These are phyloP conservation scores for Meyerozyma sp. DNA, from an alignment of 1,139 yeast species.

Conservation along the genomic window DNA sequence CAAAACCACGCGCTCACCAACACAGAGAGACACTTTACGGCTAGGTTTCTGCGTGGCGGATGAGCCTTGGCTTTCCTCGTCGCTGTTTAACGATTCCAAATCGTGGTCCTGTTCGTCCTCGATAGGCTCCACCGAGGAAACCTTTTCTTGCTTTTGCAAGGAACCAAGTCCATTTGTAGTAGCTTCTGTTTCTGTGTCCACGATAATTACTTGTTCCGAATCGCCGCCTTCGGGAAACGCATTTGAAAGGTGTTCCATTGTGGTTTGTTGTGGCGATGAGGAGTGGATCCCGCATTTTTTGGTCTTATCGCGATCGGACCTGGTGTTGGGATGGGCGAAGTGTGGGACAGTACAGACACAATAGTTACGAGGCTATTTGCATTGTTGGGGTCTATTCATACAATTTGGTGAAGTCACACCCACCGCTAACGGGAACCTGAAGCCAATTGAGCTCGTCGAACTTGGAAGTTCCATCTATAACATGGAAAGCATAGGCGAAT, in stretches of 20 bases:
- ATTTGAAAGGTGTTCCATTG: not conserved
- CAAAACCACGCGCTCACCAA: not conserved
- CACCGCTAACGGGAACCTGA: slow-evolving; percentile 66
- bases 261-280: slow-evolving; percentile 1
- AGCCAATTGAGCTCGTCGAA: slow-evolving; percentile 71
- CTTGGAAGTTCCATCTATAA: slow-evolving; percentile 57
- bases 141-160: not conserved
- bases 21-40: not conserved
- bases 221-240: not conserved
- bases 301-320: not conserved
- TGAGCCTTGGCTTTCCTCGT: not conserved
- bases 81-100: not conserved
- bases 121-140: not conserved
- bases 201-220: not conserved
- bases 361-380: not conserved
- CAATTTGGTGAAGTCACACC: slow-evolving; percentile 52
- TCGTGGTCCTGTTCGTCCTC: not conserved
- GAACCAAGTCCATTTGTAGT: not conserved
- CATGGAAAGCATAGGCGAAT: slow-evolving; percentile 76
- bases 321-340: not conserved
- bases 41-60: not conserved
- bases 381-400: slow-evolving; percentile 13
- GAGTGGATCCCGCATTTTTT: not conserved
- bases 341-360: not conserved
- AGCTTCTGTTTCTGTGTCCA: not conserved